These are phyloP conservation scores for Spinacia oleracea DNA, from an alignment of 179 eudicot species.

Conservation along the genomic window DNA sequence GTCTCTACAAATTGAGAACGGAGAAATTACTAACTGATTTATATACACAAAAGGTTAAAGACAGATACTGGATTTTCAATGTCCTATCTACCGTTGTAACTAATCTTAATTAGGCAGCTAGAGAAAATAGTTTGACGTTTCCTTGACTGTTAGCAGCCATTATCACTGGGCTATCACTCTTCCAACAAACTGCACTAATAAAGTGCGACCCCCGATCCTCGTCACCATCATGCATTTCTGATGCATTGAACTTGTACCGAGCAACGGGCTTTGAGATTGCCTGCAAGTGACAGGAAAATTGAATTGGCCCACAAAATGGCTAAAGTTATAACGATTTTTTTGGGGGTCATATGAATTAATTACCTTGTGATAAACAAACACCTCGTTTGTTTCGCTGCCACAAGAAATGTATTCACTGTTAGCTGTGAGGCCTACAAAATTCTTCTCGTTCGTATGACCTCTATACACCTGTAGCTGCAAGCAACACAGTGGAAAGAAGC, in stretches of 20 bases:
- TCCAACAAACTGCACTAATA: conserved; percentile 81
- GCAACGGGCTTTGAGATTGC: conserved; percentile 75
- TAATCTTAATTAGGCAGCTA: conserved; percentile 53
- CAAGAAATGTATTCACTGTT: conserved; percentile 79
- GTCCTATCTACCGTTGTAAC: neutral
- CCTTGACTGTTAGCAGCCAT: conserved; percentile 86
- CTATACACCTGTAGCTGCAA: conserved; percentile 68
- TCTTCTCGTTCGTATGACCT: conserved; percentile 87
- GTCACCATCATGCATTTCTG: conserved; percentile 48
- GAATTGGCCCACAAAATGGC: neutral
- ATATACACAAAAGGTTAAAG: conserved; percentile 4
- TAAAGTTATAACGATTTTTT: neutral
- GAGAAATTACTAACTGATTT: neutral
- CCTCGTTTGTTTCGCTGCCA: conserved; percentile 95
- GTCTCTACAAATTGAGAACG: neutral
- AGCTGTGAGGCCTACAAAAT: conserved; percentile 83
- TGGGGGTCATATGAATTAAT: conserved; percentile 7
- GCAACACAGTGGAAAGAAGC: conserved; percentile 22
- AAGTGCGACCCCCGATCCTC: conserved; percentile 61
- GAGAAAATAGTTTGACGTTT: conserved; percentile 66
- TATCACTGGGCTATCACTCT: conserved; percentile 66
- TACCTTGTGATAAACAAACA: conserved; percentile 89
- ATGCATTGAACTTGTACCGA: conserved; percentile 56
- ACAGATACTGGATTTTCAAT: neutral
- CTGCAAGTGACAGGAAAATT: conserved; percentile 34